phyloP scores from a whole-genome alignment of 2,329 filamentous ascomycete genomes.

The Cordyceps cicadae region DNA sequence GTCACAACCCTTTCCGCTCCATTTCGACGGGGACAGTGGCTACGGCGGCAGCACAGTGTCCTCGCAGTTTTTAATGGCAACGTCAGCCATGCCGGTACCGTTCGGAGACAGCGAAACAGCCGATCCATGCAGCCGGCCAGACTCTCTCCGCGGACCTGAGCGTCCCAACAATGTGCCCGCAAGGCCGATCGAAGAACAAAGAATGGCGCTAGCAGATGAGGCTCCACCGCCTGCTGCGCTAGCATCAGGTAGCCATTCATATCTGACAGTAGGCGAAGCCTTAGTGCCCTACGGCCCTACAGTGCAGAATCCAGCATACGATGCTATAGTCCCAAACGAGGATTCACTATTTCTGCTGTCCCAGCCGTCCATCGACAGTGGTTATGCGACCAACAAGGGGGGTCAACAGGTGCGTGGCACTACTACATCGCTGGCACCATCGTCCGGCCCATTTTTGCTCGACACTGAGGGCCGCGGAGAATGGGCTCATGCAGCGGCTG shows the following conservation, averaged over 20 bases:
- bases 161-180: background rate
- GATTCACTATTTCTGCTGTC: too few species aligned
- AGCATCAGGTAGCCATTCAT: background rate
- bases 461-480: too few species aligned
- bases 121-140: background rate
- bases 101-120: background rate
- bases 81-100: background rate
- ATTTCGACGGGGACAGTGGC: background rate
- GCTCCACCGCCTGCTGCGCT: background rate
- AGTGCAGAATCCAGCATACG: too few species aligned
- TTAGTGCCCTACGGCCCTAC: too few species aligned
- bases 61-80: background rate
- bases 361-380: too few species aligned
- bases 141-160: background rate
- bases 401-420: too few species aligned
- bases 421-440: too few species aligned
- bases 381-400: too few species aligned
- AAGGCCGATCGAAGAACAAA: background rate
- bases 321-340: too few species aligned
- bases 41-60: background rate
- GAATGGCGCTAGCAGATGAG: background rate
- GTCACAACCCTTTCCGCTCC: background rate
- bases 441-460: too few species aligned
- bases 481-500: too few species aligned
- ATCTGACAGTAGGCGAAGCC: too few species aligned